Evolutionary conservation across 2,329 filamentous ascomycete species (phyloP), one percentile per base, ranked within the genome.

Genomic region (Aquanectria penicillioides): DNA sequence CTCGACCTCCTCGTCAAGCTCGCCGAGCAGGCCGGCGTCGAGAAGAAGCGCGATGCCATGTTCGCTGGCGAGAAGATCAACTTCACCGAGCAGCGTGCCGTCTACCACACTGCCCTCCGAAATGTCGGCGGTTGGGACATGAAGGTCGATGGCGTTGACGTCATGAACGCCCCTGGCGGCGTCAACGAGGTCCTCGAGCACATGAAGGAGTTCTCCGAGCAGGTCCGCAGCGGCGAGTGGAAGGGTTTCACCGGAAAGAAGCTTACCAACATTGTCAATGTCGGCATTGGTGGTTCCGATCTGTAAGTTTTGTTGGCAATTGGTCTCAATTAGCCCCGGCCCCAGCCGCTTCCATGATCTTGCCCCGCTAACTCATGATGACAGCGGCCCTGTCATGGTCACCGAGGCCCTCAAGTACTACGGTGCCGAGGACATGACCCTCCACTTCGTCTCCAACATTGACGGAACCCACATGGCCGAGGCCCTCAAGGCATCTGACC

Each of bases 361-460:
- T 36, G 31, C n/a, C 34, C 18, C 28, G 31, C 66, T 69, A 37
- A 64, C 50, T 9, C n/a, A 55, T 22, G 44, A 17, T 40, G 40
- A 38, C 68, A 95, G 93, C 67, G 95, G 95, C 59, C 95, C 95
- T 28, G 95, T 99, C 76, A 99, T 99, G 95, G 95, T 99, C 70
- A 95, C 94, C 34, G 95, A 99, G 81, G 94, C 95, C 40, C 87
- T 99, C 71, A 98, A 97, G 86, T 86, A 93, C 74, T 99, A 99
- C 78, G 92, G 92, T 44, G 89, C 93, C 75, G 86, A 89, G 61
- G 89, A 90, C 78, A 86, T 93, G 82, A 97, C 89, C 65, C 86
- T 98, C 40, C 94, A 98, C 86, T 99, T 99, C 73, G 95, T 99
- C 69, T 98, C 94, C 82, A 99, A 99, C 86, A 98, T 99, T 75